Evolutionary conservation across 169 alveolate species (phyloP).

Genomic region (Perkinsus olseni): DNA sequence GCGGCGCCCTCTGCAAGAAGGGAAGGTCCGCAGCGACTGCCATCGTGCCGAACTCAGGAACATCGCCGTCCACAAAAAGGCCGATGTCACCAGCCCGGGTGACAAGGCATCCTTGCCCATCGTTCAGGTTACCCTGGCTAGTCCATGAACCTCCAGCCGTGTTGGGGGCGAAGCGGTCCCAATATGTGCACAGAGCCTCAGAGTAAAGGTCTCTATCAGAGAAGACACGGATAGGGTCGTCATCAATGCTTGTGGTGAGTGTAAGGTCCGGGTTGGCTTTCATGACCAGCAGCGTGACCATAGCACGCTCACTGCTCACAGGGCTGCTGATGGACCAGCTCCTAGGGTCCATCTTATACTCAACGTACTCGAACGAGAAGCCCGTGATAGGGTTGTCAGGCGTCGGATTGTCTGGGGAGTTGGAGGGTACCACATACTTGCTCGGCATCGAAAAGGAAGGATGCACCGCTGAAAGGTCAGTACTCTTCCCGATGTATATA

Average conservation of each 20-base stretch:
- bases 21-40: background rate
- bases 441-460: background rate
- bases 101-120: slow-evolving; percentile 6
- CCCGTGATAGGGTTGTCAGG: background rate
- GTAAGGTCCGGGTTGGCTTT: background rate
- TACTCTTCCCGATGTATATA: background rate
- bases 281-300: background rate
- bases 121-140: background rate
- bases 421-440: background rate
- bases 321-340: background rate
- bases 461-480: background rate
- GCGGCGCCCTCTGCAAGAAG: background rate
- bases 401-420: background rate
- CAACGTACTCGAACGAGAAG: background rate
- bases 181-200: background rate
- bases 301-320: background rate
- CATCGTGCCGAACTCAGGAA: background rate
- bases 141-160: slow-evolving; percentile 17
- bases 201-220: background rate
- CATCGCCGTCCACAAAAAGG: slow-evolving; percentile 8
- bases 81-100: slow-evolving; percentile 2
- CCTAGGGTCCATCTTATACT: background rate
- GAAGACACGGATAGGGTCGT: slow-evolving; percentile 10
- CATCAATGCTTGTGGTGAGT: background rate
- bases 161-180: slow-evolving; percentile 8